Evolutionary conservation across 1,284 basidiomycete species (phyloP), one percentile per base, ranked within the genome.

Genomic region (Apiotrichum montevideense): DNA sequence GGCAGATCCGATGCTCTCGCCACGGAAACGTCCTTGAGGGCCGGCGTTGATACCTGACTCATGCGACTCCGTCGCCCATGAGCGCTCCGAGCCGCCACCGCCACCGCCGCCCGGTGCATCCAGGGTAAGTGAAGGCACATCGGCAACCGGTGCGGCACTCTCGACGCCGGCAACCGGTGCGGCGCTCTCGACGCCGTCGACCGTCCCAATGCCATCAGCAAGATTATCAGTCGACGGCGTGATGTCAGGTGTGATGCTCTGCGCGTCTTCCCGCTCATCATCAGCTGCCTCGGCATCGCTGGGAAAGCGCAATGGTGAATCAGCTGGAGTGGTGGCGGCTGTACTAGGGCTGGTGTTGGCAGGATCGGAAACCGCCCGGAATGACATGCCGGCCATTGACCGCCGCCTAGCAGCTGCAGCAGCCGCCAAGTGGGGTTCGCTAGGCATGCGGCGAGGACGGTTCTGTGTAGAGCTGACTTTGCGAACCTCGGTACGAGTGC

Each of bases 1-100:
- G 11, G 56, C 35, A 3, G 69, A 67, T 7, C 66, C 66, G 39
- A 66, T 56, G 59, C 67, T 67, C n/a, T 61, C 65, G 14, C 67
- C 65, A 8, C 68, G 62, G 48, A 57, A 46, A 11, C 65, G 61
- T 1, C 63, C 48, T 11, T 32, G 37, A 11, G 35, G 14, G 11
- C n/a, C 14, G 15, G 11, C 33, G 14, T 21, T 8, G 15, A n/a
- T 10, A 9, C 33, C 33, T 3, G 14, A 8, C n/a, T 42, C 40
- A 3, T 34, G 10, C 8, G 10, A 40, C 21, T 37, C 34, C 15
- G 32, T 29, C 8, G 21, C 46, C 35, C 42, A 46, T 1, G 35
- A 35, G 21, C 44, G 42, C 35, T 45, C 51, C 6, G 35, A 39
- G 32, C 32, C 40, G 29, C 29, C 29, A 3, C 29, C 29, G 29